These are phyloP conservation scores for Rhododendron ovatum DNA, from an alignment of 148 eudicot species.

Conservation along the genomic window DNA sequence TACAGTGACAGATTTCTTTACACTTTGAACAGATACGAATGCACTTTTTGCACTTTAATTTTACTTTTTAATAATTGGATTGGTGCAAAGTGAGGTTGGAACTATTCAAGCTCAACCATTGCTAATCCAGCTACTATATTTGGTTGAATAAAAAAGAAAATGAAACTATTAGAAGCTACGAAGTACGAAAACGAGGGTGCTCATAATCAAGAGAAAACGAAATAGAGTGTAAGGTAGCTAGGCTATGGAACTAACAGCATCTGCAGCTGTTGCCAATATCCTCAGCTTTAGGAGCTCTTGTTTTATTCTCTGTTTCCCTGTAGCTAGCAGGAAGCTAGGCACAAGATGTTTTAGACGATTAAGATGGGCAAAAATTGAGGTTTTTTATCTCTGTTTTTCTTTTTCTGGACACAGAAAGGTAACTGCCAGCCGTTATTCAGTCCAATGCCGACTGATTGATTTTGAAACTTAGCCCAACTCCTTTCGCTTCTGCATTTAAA, in stretches of 20 bases:
- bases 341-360: not conserved
- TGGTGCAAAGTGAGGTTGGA: not conserved
- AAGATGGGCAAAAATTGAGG: not conserved
- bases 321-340: not conserved
- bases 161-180: too few species aligned
- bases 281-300: not conserved
- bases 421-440: not conserved
- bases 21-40: not conserved
- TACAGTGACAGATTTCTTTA: not conserved
- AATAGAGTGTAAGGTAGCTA: not conserved
- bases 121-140: not conserved
- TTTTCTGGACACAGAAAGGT: not conserved
- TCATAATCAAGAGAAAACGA: not conserved
- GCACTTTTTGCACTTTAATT: not conserved
- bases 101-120: not conserved
- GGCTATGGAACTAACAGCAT: not conserved
- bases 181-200: not conserved
- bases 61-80: not conserved
- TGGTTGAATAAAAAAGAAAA: too few species aligned
- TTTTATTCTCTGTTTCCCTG: not conserved
- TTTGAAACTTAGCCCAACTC: not conserved
- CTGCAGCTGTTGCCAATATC: not conserved
- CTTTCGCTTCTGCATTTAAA: not conserved
- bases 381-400: not conserved
- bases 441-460: not conserved